Evolutionary conservation across 2,329 filamentous ascomycete species (phyloP), one percentile per base, ranked within the genome.

Genomic region (Aspergillus amoenus): DNA sequence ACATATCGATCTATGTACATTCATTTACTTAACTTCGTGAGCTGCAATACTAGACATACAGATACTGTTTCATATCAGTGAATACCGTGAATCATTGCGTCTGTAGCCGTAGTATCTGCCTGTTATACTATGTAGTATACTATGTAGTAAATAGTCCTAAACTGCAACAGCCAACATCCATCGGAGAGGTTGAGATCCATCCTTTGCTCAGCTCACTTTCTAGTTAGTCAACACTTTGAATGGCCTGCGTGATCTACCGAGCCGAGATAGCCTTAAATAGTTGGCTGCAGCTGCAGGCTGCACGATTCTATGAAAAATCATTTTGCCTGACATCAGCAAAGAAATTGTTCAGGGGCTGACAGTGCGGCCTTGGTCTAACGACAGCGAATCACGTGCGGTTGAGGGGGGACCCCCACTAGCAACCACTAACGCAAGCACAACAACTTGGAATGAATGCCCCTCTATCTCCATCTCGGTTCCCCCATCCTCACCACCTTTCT

Each of bases 1-100:
- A 66, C 62, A 61, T 63, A 66, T 69, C 65, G 66, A 68, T 66
- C 52, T 69, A 66, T 67, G 68, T 68, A 70, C 65, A 65, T 59
- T 65, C 65, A 65, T 59, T 65, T 66, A 67, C 11, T 39, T 56
- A 55, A 22, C 49, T 60, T 53, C 17, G 27, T 52, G 43, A 41
- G 34, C 18, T 57, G 44, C 50, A 54, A 54, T 57, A 27, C 43
- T 39, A 53, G 32, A 37, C 34, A 44, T 53, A 32, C 44, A 37
- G 40, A 46, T 24, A 17, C 18, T 46, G 6, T 24, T 15, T 22
- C 13, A n/a, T 24, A n/a, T 15, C 37, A 45, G n/a, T 22, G 2
- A 11, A 17, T 41, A 37, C 5, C 11, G 40, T 37, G 24, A 21
- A 24, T 47, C 24, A 27, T 42, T 30, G 27, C 8, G 9, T 30